Evolutionary conservation across 2,329 filamentous ascomycete species (phyloP).

Genomic region (Ophiosphaerella narmari): DNA sequence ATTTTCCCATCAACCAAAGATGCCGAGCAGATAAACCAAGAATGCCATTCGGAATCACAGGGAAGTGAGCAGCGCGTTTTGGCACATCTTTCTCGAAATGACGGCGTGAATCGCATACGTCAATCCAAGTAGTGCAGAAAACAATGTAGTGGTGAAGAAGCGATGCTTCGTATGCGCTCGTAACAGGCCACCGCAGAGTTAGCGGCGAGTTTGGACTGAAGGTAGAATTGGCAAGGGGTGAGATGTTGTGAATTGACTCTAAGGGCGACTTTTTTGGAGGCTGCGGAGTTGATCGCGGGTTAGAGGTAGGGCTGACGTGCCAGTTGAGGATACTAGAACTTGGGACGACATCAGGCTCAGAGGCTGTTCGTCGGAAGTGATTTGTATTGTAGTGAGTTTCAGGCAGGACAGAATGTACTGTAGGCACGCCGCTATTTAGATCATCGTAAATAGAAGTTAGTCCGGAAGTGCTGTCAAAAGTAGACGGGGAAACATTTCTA

Average conservation of each 20-base stretch:
- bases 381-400: constrained; percentile 1
- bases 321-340: constrained; percentile 5
- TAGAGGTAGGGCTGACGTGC: constrained; percentile 17
- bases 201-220: constrained; percentile 31
- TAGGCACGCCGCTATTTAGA: constrained; percentile 11
- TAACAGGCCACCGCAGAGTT: constrained; percentile 29
- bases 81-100: constrained; percentile 54
- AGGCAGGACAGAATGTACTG: neutral
- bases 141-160: constrained; percentile 38
- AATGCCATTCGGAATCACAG: constrained; percentile 55
- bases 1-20: constrained; percentile 46
- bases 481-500: constrained; percentile 8
- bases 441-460: constrained; percentile 22
- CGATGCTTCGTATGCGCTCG: constrained; percentile 27
- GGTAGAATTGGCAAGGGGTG: constrained; percentile 29
- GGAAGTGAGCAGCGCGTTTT: constrained; percentile 52
- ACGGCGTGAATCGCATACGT: constrained; percentile 21
- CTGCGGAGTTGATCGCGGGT: constrained; percentile 5
- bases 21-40: constrained; percentile 54
- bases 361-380: constrained; percentile 7
- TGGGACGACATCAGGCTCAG: constrained; percentile 7
- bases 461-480: constrained; percentile 11
- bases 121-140: constrained; percentile 33
- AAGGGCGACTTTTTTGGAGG: constrained; percentile 17
- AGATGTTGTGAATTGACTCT: constrained; percentile 21